These are phyloP conservation scores for Anastatica hierochuntica DNA, from an alignment of 345 rosid species.

Conservation along the genomic window DNA sequence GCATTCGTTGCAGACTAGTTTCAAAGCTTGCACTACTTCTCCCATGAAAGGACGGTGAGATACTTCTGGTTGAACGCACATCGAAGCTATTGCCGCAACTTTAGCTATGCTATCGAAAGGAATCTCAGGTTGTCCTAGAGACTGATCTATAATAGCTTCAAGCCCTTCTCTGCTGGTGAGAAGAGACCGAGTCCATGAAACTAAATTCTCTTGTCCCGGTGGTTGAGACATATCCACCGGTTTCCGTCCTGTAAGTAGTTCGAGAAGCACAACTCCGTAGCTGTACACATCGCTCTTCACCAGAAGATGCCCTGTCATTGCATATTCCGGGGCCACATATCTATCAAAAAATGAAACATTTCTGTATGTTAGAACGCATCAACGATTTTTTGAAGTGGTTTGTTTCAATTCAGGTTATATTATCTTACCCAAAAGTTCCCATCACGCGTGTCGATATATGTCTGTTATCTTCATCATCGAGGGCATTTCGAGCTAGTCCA, in stretches of 20 bases:
- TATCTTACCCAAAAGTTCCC: conserved; percentile 90
- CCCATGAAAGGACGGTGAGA: conserved; percentile 98
- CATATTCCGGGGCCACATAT: conserved; percentile 95
- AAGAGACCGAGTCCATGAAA: conserved; percentile 76
- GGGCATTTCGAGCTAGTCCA: conserved; percentile 87
- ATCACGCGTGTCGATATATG: conserved; percentile 95
- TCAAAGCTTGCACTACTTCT: conserved; percentile 94
- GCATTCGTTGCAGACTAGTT: conserved; percentile 76
- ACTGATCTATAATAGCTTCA: conserved; percentile 51
- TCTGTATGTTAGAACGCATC: not conserved
- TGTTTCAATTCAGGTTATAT: not conserved
- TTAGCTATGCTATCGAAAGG: conserved; percentile 75
- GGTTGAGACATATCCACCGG: conserved; percentile 92
- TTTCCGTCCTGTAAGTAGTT: conserved; percentile 80
- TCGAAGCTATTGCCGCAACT: conserved; percentile 90
- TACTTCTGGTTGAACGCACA: conserved; percentile 96
- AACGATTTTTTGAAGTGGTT: not conserved
- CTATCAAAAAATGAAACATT: conserved; percentile 25
- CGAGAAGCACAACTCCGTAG: conserved; percentile 96
- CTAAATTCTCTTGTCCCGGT: conserved; percentile 86
- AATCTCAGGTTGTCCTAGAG: conserved; percentile 47
- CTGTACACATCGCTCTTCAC: conserved; percentile 99
- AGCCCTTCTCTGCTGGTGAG: conserved; percentile 75
- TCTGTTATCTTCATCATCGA: conserved; percentile 68
- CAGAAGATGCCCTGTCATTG: conserved; percentile 97